Evolutionary conservation across 257 asterid species (phyloP).

Genomic region (Asclepias syriaca): DNA sequence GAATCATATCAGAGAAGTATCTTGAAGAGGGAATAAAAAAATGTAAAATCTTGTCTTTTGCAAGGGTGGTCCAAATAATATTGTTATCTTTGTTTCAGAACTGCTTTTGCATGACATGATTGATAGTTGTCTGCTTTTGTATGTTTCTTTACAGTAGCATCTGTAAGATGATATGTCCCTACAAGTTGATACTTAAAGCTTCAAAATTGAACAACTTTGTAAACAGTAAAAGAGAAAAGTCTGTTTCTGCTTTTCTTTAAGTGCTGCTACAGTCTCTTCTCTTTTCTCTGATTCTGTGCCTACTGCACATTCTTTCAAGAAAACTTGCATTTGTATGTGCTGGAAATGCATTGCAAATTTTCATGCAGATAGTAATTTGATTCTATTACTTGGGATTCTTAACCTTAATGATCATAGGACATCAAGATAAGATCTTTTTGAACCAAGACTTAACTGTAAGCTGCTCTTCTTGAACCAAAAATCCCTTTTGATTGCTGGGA

Average conservation of each 20-base stretch:
- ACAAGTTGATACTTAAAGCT: neutral
- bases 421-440: neutral
- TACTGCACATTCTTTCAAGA: neutral
- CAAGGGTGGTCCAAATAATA: too few relatives aligned
- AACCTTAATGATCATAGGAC: neutral
- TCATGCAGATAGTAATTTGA: neutral
- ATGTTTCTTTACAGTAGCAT: neutral
- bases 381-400: neutral
- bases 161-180: neutral
- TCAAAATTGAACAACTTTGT: neutral
- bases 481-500: neutral
- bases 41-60: neutral
- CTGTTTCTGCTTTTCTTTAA: neutral
- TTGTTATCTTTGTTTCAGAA: neutral
- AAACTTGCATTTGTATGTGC: neutral
- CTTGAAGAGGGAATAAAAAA: too few relatives aligned
- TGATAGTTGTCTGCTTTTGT: neutral
- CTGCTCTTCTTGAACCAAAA: slow-evolving; percentile 1
- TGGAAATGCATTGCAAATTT: neutral
- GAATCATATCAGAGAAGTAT: neutral
- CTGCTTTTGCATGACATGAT: neutral
- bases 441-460: neutral
- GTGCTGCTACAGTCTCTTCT: neutral
- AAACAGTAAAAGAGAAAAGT: too few relatives aligned
- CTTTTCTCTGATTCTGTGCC: neutral